These are phyloP conservation scores for Aspergillus sclerotialis DNA, from an alignment of 2,329 filamentous ascomycete species.

Conservation along the genomic window DNA sequence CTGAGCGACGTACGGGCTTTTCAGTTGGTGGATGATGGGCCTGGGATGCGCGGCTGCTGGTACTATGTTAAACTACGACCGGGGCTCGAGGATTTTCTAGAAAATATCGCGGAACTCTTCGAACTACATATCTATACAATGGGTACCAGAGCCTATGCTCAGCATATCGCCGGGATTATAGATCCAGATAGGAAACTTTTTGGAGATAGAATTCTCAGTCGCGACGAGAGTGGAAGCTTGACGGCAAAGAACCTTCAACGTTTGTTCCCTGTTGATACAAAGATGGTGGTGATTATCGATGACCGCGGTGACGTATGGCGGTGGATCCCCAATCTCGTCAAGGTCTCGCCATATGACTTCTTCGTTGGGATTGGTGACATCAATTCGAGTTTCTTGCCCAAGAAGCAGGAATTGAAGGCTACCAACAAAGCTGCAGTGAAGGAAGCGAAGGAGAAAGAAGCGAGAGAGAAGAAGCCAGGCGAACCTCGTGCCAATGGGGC, in stretches of 20 bases:
- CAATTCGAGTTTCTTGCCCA: slow-evolving; percentile 93
- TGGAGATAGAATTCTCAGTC: slow-evolving; percentile 88
- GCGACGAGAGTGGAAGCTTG: slow-evolving; percentile 93
- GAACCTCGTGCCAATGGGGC: slow-evolving; percentile 28
- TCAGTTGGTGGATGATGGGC: slow-evolving; percentile 79
- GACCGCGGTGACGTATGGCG: slow-evolving; percentile 95
- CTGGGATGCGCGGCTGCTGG: slow-evolving; percentile 69
- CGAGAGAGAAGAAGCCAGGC: slow-evolving; percentile 5
- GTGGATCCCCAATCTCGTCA: slow-evolving; percentile 88
- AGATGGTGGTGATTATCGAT: slow-evolving; percentile 99
- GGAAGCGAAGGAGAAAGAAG: slow-evolving; percentile 14
- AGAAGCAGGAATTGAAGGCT: slow-evolving; percentile 51
- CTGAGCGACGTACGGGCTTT: slow-evolving; percentile 85
- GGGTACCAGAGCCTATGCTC: slow-evolving; percentile 94
- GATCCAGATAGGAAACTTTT: slow-evolving; percentile 87
- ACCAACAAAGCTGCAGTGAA: slow-evolving; percentile 25
- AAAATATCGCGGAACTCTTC: slow-evolving; percentile 70
- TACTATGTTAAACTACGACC: slow-evolving; percentile 99
- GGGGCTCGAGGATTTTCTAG: slow-evolving; percentile 72
- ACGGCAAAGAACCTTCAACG: slow-evolving; percentile 83
- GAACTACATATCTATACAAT: slow-evolving; percentile 99
- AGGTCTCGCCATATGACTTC: slow-evolving; percentile 92
- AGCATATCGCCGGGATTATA: slow-evolving; percentile 85
- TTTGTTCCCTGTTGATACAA: slow-evolving; percentile 90
- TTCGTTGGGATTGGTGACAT: slow-evolving; percentile 98